Percentiles rank a stretch among this genome's conserved stretches.
Evolutionary conservation across 2,329 filamentous ascomycete genomes (phyloP).

Genomic region (Thermothelomyces thermophilus): DNA sequence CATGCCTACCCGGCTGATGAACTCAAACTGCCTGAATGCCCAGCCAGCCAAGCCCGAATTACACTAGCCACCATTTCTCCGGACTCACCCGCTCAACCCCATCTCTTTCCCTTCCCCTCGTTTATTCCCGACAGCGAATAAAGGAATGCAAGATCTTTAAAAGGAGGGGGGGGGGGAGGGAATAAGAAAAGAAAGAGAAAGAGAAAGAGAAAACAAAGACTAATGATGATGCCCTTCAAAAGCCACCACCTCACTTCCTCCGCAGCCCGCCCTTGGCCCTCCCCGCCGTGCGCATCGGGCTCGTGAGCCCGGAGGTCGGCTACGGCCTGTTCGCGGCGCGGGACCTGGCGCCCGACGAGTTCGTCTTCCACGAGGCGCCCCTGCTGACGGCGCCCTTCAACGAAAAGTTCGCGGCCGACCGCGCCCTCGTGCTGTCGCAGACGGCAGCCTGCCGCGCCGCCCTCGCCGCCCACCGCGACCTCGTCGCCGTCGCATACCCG

Average conservation of each 20-base stretch:
- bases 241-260: conserved; percentile 15
- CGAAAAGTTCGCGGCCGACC: conserved; percentile 16
- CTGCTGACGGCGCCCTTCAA: conserved; percentile 24
- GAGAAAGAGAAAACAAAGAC: background rate
- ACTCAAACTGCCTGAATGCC: no score
- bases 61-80: background rate
- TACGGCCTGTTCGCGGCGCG: conserved; percentile 29
- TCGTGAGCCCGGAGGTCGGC: conserved; percentile 24
- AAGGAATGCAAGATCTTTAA: no score
- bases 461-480: background rate
- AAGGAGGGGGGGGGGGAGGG: no score
- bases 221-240: background rate
- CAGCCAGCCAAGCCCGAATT: no score
- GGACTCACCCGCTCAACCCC: background rate
- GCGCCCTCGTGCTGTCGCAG: conserved; percentile 11
- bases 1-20: no score
- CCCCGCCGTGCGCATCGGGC: conserved; percentile 16
- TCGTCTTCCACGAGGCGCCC: conserved; percentile 26
- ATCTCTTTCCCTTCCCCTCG: background rate
- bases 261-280: conserved; percentile 10
- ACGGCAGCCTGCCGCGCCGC: conserved; percentile 8
- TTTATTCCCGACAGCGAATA: no score
- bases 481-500: conserved; percentile 15
- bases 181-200: background rate
- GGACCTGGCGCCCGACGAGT: conserved; percentile 21